Conservation (phyloP, 116 monocot species). For the Phalaenopsis hybrid region DNA sequence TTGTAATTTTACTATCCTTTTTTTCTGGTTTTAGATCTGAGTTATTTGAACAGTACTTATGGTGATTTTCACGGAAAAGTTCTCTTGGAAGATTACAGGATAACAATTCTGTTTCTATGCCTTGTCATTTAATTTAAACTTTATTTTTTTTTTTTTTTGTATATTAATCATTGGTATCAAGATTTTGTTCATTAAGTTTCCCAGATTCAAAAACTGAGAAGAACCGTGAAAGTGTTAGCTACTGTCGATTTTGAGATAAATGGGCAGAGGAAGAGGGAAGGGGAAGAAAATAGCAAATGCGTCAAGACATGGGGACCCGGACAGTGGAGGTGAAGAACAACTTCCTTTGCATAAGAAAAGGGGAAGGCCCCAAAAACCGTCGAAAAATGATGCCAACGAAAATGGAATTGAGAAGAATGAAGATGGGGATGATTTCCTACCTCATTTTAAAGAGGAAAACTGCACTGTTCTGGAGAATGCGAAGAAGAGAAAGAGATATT, state of each 20-base stretch:
- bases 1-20: neutral
- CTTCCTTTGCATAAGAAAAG: conserved; percentile 48
- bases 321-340: conserved; percentile 40
- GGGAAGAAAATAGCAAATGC: conserved; percentile 47
- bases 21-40: neutral
- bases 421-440: conserved; percentile 21
- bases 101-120: neutral
- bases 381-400: conserved; percentile 39
- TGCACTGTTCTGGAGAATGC: conserved; percentile 10
- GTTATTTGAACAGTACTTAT: neutral
- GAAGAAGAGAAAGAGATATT: conserved; percentile 32
- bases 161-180: neutral
- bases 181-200: neutral
- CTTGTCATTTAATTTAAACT: neutral
- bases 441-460: neutral
- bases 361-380: conserved; percentile 60
- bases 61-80: neutral
- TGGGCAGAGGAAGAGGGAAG: conserved; percentile 77
- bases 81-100: neutral
- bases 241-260: neutral
- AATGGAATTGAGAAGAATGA: conserved; percentile 22
- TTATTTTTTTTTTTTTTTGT: too few species aligned
- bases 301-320: conserved; percentile 38
- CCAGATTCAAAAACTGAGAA: conserved; percentile 21
- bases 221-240: neutral